Evolutionary conservation across 208 protist genomes (phyloP), one percentile per base, ranked within the genome.

Genomic region (Hexamita inflata): DNA sequence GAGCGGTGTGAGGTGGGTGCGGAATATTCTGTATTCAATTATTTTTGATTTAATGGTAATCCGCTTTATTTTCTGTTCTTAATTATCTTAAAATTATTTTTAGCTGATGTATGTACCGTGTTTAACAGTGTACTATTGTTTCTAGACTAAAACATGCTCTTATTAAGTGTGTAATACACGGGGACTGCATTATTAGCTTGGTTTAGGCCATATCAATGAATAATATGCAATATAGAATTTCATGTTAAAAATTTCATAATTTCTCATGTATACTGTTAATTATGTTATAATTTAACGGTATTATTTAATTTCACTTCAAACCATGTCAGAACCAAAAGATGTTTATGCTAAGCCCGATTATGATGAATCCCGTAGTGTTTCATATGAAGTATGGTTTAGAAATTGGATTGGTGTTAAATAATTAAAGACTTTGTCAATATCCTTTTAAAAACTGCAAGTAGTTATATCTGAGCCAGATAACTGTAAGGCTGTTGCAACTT

Each of bases 291-390:
- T 53, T 53, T 53, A 19, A 53, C 4, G 45, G 4, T 24, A 53
- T 24, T 53, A 53, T 53, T 53, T 53, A 24, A 53, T 24, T 53
- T 53, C 45, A 53, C 45, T 24, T 53, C 19, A 53, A n/a, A n/a
- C n/a, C n/a, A n/a, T n/a, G n/a, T n/a, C n/a, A n/a, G 60, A 66
- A 15, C 15, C 60, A 38, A 66, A 66, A 30, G 34, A 15, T n/a
- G 34, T 30, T 15, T 66, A 66, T 38, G 64, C 64, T 11, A 70
- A 70, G 35, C 64, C 64, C 4, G 64, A 70, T 19, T 70, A 70
- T 38, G 64, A 70, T 38, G 32, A 70, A 49, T 15, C 32, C 11
- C 26, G 38, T 30, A 9, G 2, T 49, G 30, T 70, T 15, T 45
- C 64, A 4, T 70, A 70, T 34, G 64, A 30, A 32, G 64, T 70